Evolutionary conservation across 2,329 filamentous ascomycete genomes (phyloP).

Genomic region (Coniosporium uncinatum): DNA sequence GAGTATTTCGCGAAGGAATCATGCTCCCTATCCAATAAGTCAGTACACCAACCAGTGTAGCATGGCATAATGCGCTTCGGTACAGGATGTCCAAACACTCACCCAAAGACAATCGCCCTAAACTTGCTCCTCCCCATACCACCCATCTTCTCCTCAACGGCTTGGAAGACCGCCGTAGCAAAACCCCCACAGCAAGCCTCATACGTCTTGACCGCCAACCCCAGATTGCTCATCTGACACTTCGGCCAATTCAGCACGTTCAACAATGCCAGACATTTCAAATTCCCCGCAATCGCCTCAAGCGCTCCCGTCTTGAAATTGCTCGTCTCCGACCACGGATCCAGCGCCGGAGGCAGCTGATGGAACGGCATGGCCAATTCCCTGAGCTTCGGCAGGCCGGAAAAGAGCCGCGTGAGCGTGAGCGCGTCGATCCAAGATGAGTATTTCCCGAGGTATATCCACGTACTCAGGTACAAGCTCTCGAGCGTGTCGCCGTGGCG

Average conservation of each 20-base stretch:
- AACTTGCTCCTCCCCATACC: background rate
- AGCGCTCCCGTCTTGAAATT: background rate
- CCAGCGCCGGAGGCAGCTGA: background rate
- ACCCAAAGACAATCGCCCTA: background rate
- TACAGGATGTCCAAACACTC: too few relatives aligned
- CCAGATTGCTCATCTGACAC: background rate
- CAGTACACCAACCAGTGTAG: too few relatives aligned
- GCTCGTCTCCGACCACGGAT: background rate
- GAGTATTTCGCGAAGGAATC: background rate
- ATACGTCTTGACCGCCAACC: background rate
- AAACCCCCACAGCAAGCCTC: background rate
- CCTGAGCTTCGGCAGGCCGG: background rate
- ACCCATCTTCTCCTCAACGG: background rate
- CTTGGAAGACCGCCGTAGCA: background rate
- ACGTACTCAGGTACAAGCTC: background rate
- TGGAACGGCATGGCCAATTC: background rate
- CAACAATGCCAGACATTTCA: background rate
- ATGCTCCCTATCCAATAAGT: too few relatives aligned
- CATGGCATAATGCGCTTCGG: too few relatives aligned
- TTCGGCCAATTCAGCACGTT: background rate
- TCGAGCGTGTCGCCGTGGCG: background rate
- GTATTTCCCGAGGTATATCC: background rate
- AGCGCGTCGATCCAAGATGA: background rate
- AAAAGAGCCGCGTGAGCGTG: background rate
- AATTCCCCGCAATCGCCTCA: background rate